Conservation (phyloP, 495 filamentous ascomycete species). For the Clohesyomyces aquaticus region DNA sequence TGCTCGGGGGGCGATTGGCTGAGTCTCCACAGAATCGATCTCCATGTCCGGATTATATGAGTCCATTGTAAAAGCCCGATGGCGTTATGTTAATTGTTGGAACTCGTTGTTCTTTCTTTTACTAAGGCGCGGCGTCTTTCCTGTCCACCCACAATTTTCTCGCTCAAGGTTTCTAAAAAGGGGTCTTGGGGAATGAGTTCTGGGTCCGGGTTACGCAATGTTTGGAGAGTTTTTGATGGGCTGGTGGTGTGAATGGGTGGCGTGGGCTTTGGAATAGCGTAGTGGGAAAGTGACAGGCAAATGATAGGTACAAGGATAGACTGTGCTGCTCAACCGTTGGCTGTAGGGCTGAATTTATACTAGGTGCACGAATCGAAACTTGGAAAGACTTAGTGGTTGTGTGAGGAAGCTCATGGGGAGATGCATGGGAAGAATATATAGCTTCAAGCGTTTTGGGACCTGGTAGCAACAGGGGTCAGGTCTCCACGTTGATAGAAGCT, state of each 20-base stretch:
- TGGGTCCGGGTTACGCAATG: too few relatives aligned
- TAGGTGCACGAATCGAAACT: background rate
- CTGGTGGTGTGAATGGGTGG: too few relatives aligned
- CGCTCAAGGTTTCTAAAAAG: too few relatives aligned
- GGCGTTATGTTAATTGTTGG: background rate
- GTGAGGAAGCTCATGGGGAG: slow-evolving; percentile 5
- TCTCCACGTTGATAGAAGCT: background rate
- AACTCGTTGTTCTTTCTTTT: background rate
- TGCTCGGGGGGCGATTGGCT: slow-evolving; percentile 2
- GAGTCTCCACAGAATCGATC: slow-evolving; percentile 23
- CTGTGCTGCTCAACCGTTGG: background rate
- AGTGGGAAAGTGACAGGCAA: background rate
- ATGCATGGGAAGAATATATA: slow-evolving; percentile 4
- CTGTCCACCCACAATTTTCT: too few relatives aligned
- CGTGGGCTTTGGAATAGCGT: too few relatives aligned
- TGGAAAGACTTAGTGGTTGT: background rate
- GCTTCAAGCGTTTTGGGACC: slow-evolving; percentile 13
- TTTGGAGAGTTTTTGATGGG: too few relatives aligned
- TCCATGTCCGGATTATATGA: slow-evolving; percentile 30
- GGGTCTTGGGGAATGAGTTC: too few relatives aligned
- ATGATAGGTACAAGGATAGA: background rate
- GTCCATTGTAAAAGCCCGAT: slow-evolving; percentile 9
- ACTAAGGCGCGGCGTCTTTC: too few relatives aligned
- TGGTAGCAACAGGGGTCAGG: background rate
- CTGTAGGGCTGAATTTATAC: background rate